Percentiles rank a stretch among this genome's conserved stretches.
These are phyloP conservation scores for Mycena haematopus DNA, from an alignment of 768 basidiomycete species.

Conservation along the genomic window DNA sequence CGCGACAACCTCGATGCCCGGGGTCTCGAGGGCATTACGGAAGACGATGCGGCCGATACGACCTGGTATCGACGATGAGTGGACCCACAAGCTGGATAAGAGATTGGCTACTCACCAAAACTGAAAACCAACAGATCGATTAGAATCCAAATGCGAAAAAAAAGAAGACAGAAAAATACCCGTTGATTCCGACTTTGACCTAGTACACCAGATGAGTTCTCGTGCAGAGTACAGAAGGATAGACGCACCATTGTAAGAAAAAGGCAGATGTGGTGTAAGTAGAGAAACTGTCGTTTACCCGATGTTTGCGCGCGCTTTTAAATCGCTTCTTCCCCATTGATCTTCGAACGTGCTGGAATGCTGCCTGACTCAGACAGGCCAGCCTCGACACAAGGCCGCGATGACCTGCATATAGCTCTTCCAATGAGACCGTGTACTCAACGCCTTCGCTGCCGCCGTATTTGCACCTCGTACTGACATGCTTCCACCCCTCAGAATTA, in stretches of 20 bases:
- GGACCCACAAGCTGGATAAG: neutral
- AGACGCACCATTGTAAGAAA: conserved; percentile 21
- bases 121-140: conserved; percentile 42
- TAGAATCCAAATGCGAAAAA: neutral
- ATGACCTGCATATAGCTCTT: neutral
- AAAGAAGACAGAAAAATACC: conserved; percentile 56
- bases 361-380: neutral
- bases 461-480: neutral
- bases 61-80: conserved; percentile 54
- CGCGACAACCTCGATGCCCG: conserved; percentile 85
- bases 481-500: too few species aligned
- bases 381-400: neutral
- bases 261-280: conserved; percentile 15
- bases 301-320: conserved; percentile 12
- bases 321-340: conserved; percentile 12
- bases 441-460: too few species aligned
- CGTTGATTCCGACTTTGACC: conserved; percentile 97
- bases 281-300: neutral
- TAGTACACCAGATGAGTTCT: conserved; percentile 26
- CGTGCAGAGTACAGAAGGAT: neutral
- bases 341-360: conserved; percentile 14
- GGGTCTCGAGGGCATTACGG: conserved; percentile 86
- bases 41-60: conserved; percentile 99
- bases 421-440: neutral
- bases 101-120: conserved; percentile 67